Percentiles rank a stretch among this genome's conserved stretches.
phyloP scores from a whole-genome alignment of 2,329 filamentous ascomycete species.

The Neurospora crassa region DNA sequence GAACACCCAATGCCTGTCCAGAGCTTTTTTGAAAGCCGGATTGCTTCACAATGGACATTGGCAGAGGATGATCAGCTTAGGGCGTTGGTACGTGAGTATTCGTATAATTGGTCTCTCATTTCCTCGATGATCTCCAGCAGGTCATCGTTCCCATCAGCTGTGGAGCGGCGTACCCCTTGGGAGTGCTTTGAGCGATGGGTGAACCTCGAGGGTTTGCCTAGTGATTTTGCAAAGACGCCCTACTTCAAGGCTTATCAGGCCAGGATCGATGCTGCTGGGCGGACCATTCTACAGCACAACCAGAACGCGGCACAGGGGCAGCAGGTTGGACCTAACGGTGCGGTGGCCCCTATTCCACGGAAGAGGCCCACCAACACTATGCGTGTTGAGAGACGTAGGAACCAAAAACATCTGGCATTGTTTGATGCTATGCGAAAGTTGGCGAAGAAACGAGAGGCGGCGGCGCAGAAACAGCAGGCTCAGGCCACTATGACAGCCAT shows the following conservation, averaged over 20 bases:
- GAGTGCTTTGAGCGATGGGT: constrained; percentile 99
- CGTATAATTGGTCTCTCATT: constrained; percentile 96
- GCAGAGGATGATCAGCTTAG: constrained; percentile 86
- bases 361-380: constrained; percentile 70
- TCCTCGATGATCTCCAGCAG: constrained; percentile 66
- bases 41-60: constrained; percentile 83
- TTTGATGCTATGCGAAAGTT: constrained; percentile 93
- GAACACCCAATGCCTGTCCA: constrained; percentile 87
- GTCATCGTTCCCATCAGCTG: constrained; percentile 72
- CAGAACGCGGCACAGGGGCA: constrained; percentile 33
- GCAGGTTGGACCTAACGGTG: constrained; percentile 25
- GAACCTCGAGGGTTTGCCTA: constrained; percentile 77
- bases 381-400: constrained; percentile 76
- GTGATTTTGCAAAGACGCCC: constrained; percentile 88
- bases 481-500: constrained; percentile 64
- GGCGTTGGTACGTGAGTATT: constrained; percentile 77
- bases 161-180: constrained; percentile 89
- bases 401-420: constrained; percentile 77
- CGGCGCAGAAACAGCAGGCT: constrained; percentile 80
- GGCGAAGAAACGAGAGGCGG: constrained; percentile 85
- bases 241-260: constrained; percentile 73
- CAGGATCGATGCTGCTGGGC: constrained; percentile 51
- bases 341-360: constrained; percentile 41
- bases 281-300: constrained; percentile 43
- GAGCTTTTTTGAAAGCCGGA: constrained; percentile 79